A percentile compares a stretch with the other conserved stretches of the same genome.
phyloP scores from a whole-genome alignment of 2,329 filamentous ascomycete genomes.

The Cordyceps pruinosa region DNA sequence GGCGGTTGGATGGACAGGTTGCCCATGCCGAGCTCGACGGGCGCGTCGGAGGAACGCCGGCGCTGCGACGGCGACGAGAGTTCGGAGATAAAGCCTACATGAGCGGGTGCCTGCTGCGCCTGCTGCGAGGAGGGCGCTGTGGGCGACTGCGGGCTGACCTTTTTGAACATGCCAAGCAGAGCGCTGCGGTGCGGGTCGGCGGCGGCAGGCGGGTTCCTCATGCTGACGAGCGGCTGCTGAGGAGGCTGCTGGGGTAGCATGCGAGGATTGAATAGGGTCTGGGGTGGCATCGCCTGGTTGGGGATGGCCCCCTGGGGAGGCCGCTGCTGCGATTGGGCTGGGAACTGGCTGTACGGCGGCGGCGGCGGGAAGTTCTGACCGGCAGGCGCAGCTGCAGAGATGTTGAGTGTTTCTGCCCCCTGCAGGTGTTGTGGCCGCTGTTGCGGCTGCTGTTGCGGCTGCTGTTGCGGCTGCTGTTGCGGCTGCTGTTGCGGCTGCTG shows the following conservation, averaged over 20 bases:
- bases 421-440: background rate
- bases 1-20: conserved; percentile 22
- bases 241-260: conserved; percentile 3
- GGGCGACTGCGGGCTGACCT: conserved; percentile 18
- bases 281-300: background rate
- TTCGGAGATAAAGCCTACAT: conserved; percentile 4
- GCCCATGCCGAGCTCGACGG: conserved; percentile 22
- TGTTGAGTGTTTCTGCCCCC: background rate
- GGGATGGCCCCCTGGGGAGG: background rate
- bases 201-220: conserved; percentile 18
- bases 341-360: conserved; percentile 11
- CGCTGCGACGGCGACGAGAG: conserved; percentile 7
- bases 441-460: conserved; percentile 9
- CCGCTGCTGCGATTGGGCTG: background rate
- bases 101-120: conserved; percentile 1
- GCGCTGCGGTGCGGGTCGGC: conserved; percentile 37
- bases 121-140: conserved; percentile 14
- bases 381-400: background rate
- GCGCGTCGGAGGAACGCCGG: conserved; percentile 12
- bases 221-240: background rate
- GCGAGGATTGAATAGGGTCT: background rate
- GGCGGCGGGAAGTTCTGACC: conserved; percentile 2
- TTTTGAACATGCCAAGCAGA: conserved; percentile 50
- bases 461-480: conserved; percentile 13
- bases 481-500: background rate